Conservation (phyloP, 192 early-diverging fungal species). For the Coemansia sp. region DNA sequence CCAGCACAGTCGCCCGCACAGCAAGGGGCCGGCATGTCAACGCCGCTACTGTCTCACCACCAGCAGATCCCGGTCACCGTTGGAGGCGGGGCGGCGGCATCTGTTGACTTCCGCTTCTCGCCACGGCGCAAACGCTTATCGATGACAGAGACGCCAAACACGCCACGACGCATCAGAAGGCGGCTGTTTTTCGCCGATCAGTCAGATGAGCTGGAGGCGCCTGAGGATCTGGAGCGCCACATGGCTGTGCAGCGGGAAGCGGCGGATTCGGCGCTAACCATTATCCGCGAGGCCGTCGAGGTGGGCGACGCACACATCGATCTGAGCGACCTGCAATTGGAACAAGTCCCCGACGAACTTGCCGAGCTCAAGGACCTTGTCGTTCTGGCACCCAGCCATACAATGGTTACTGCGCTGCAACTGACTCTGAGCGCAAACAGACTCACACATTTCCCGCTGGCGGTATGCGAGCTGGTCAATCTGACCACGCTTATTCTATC, state of each 20-base stretch:
- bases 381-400: constrained; percentile 41
- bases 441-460: constrained; percentile 39
- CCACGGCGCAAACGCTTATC: constrained; percentile 36
- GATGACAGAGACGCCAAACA: constrained; percentile 11
- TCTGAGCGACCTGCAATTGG: constrained; percentile 55
- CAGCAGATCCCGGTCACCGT: constrained; percentile 4
- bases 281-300: constrained; percentile 56
- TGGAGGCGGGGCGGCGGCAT: constrained; percentile 1
- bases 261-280: constrained; percentile 19
- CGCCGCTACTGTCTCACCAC: not conserved
- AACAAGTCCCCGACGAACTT: constrained; percentile 50
- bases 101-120: constrained; percentile 28
- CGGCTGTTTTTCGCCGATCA: constrained; percentile 52
- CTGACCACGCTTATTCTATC: constrained; percentile 55
- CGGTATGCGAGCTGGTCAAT: constrained; percentile 51
- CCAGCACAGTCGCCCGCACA: not conserved
- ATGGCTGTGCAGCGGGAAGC: constrained; percentile 16
- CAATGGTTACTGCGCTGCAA: constrained; percentile 41
- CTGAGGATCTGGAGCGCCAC: constrained; percentile 23
- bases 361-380: constrained; percentile 56
- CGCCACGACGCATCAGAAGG: constrained; percentile 46
- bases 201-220: constrained; percentile 18
- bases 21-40: not conserved
- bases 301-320: constrained; percentile 47
- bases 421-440: constrained; percentile 41